Conservation (phyloP, 2,329 filamentous ascomycete species). For the Beauveria rudraprayagi region DNA sequence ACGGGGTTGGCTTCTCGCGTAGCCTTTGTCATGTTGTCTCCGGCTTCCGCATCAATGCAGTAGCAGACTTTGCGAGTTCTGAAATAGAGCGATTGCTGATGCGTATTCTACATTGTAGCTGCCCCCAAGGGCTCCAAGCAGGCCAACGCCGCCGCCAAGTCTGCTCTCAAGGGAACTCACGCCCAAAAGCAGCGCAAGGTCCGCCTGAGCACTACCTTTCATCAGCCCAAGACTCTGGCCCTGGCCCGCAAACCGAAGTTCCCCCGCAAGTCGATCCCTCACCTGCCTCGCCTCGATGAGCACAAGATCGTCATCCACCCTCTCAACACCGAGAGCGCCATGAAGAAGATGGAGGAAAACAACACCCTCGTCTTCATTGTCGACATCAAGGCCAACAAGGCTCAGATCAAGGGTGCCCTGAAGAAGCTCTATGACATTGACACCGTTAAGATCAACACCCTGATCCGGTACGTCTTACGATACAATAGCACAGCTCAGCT, state of each 20-base stretch:
- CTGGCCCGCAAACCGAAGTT: conserved; percentile 90
- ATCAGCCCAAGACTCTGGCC: conserved; percentile 92
- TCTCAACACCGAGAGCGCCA: conserved; percentile 98
- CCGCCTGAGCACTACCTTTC: conserved; percentile 89
- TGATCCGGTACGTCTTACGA: conserved; percentile 67
- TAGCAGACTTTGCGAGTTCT: conserved; percentile 73
- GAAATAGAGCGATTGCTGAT: conserved; percentile 65
- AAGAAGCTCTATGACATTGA: conserved; percentile 99
- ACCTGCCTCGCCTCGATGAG: conserved; percentile 86
- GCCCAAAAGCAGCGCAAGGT: conserved; percentile 86
- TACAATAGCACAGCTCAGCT: background rate
- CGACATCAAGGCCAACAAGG: conserved; percentile 97
- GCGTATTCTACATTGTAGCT: conserved; percentile 46
- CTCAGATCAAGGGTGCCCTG: conserved; percentile 94
- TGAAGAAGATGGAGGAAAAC: conserved; percentile 99
- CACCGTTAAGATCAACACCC: conserved; percentile 97
- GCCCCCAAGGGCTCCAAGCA: conserved; percentile 65
- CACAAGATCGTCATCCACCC: conserved; percentile 98
- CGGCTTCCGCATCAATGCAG: conserved; percentile 47
- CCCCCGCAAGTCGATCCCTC: conserved; percentile 89
- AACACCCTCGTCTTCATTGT: conserved; percentile 99
- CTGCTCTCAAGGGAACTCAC: conserved; percentile 74
- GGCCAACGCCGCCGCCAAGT: conserved; percentile 91
- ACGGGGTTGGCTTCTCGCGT: background rate
- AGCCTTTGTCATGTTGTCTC: background rate